phyloP scores from a whole-genome alignment of 257 asterid species.

The Anisodus tanguticus region DNA sequence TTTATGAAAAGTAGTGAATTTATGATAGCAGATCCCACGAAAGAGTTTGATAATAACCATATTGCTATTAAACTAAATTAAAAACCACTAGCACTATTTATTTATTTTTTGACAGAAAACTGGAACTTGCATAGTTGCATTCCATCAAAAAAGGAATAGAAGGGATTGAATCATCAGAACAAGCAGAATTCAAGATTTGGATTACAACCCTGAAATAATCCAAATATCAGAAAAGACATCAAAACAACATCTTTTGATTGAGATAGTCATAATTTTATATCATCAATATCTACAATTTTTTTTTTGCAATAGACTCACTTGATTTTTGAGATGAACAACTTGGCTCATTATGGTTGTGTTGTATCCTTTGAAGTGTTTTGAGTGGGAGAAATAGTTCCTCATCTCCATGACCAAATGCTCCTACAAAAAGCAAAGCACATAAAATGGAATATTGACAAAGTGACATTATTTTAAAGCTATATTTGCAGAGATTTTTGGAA shows the following conservation, averaged over 20 bases:
- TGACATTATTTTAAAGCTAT: background rate
- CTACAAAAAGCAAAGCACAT: slow-evolving; percentile 37
- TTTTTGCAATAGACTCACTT: slow-evolving; percentile 52
- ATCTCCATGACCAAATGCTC: slow-evolving; percentile 42
- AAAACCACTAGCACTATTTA: background rate
- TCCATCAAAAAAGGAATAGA: too few species aligned
- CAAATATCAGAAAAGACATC: too few species aligned
- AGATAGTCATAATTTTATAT: too few species aligned
- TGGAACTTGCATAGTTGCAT: too few species aligned
- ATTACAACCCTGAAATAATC: too few species aligned
- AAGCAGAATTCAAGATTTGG: too few species aligned
- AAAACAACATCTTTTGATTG: too few species aligned
- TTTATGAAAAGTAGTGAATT: slow-evolving; percentile 1
- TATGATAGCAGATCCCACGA: slow-evolving; percentile 31
- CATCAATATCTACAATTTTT: background rate
- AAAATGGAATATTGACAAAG: slow-evolving; percentile 21
- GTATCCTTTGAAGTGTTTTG: slow-evolving; percentile 41
- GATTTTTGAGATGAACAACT: slow-evolving; percentile 51
- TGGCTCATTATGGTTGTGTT: slow-evolving; percentile 25
- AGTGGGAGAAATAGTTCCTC: slow-evolving; percentile 51
- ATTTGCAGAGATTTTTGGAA: background rate
- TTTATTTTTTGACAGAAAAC: too few species aligned
- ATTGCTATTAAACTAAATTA: background rate
- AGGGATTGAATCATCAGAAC: too few species aligned
- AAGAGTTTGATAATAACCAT: background rate